Base-by-base conservation (phyloP, 1,284 basidiomycete genomes). In the Pseudomicrostroma phylloplanum region DNA sequence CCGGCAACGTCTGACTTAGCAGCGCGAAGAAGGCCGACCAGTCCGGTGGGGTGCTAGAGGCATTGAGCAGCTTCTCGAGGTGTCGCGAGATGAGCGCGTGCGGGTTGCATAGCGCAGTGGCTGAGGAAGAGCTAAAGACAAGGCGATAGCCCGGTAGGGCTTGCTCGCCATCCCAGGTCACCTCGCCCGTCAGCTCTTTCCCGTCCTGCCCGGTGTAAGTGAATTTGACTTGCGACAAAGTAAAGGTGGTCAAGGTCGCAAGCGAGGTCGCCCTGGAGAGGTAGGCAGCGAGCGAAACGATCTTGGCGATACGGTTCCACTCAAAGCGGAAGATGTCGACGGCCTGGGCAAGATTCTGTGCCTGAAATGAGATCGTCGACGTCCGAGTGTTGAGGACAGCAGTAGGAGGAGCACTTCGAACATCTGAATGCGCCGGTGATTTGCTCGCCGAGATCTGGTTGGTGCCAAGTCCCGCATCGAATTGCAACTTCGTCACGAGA, bases 281-380 rank as follows among this genome's bases (percentile, higher is more conserved):
- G 30, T 36, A 36, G 30, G 30, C 30, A 36, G 91, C 90, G 62
- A 96, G 90, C 46, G 92, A 88, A 17, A 92, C 89, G 84, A 93
- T 90, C 80, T 91, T 92, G 43, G 89, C 89, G 40, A 94, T 87
- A 48, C 88, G 84, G 57, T 89, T 89, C 91, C 92, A 94, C 76
- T 92, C 91, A 71, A 90, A 87, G 67, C 91, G 80, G 77, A 96
- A 92, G 73, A 90, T 87, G 61, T 88, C 86, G 19, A 96, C 89
- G 75, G 91, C 93, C 7, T 87, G 87, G 66, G 90, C 86, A 63
- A 93, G 87, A 72, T 91, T 86, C 64, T 89, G 87, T 0, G 90
- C 90, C 55, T 89, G 81, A 79, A 94, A 92, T 0, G 88, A 90
- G 2, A 94, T 88, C 13, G 92, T 85, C 11, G 89, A 89, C 63